These are phyloP conservation scores for Protostelium mycophagum DNA, from an alignment of 78 protist species.

Conservation along the genomic window DNA sequence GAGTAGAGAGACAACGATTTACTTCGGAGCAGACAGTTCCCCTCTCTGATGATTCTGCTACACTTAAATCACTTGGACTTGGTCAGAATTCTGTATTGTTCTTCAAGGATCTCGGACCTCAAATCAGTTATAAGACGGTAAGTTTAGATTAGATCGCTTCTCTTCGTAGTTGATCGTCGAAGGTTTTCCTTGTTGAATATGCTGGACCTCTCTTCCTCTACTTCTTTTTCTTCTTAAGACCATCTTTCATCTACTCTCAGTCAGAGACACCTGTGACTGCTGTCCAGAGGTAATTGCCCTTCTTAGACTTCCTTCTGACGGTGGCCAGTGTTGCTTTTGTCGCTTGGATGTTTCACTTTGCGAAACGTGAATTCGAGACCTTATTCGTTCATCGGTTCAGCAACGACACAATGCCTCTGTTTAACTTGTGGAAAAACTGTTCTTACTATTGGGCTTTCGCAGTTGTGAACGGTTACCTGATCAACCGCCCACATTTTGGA, in stretches of 20 bases:
- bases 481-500: conserved; percentile 50
- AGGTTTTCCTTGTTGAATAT: conserved; percentile 73
- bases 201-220: conserved; percentile 71
- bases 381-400: conserved; percentile 79
- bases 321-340: conserved; percentile 27
- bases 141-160: neutral
- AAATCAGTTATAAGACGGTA: conserved; percentile 61
- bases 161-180: neutral
- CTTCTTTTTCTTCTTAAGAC: conserved; percentile 25
- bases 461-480: conserved; percentile 45
- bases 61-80: neutral
- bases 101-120: conserved; percentile 83
- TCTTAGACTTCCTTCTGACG: neutral
- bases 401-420: conserved; percentile 78
- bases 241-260: neutral
- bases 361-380: conserved; percentile 75
- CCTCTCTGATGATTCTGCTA: neutral
- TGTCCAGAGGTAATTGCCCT: conserved; percentile 22
- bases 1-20: neutral
- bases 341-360: conserved; percentile 65
- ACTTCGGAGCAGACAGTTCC: neutral
- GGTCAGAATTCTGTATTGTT: conserved; percentile 1
- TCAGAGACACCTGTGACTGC: conserved; percentile 2
- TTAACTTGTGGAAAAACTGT: conserved; percentile 73
- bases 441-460: conserved; percentile 79